phyloP scores from a whole-genome alignment of 2,329 filamentous ascomycete genomes.

The Trichophyton equinum region DNA sequence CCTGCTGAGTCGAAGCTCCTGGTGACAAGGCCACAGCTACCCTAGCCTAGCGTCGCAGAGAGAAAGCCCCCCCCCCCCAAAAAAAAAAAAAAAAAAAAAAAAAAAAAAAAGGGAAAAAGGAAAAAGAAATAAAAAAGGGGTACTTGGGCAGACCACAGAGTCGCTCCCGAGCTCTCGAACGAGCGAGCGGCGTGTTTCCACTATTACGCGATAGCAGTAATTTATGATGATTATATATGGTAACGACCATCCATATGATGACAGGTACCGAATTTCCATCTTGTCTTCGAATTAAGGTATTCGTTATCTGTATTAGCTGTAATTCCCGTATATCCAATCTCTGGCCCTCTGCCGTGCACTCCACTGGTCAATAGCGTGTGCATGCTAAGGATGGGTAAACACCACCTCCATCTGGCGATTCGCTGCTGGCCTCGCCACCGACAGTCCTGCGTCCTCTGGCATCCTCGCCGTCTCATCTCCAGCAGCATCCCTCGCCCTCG shows the following conservation, averaged over 20 bases:
- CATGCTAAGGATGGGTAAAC: background rate
- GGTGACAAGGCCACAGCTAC: conserved; percentile 6
- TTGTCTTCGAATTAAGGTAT: background rate
- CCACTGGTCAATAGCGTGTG: background rate
- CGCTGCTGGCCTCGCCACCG: background rate
- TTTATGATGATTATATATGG: background rate
- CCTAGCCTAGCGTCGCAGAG: conserved; percentile 2
- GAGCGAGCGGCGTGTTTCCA: background rate
- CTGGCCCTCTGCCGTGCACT: background rate
- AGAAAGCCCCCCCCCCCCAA: too few relatives aligned
- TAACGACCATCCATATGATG: background rate
- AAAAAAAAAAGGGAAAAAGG: background rate
- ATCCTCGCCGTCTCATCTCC: too few relatives aligned
- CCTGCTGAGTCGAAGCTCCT: background rate
- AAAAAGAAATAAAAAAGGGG: background rate
- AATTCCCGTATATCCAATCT: background rate
- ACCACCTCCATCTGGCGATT: background rate
- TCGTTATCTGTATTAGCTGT: background rate
- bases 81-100: background rate
- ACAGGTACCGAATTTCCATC: background rate
- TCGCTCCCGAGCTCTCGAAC: background rate
- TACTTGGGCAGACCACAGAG: too few relatives aligned
- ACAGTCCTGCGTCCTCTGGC: too few relatives aligned
- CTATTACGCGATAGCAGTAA: conserved; percentile 5
- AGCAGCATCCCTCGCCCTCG: too few relatives aligned